Evolutionary conservation across 768 basidiomycete genomes (phyloP).

Genomic region (Pleurotus platypus): DNA sequence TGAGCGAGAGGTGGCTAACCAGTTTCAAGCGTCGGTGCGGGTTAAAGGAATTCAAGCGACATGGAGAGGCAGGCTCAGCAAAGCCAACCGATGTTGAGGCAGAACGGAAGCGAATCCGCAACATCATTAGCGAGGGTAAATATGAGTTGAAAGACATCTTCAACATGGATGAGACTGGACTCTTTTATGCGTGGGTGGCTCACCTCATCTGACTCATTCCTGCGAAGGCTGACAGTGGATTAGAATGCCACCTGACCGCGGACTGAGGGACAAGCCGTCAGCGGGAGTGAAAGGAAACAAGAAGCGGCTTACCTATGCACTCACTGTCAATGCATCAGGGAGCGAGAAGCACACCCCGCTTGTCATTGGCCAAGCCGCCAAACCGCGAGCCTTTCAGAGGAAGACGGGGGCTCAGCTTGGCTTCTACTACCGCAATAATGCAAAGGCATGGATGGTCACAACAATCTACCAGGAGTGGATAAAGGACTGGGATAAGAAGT

Average conservation of each 20-base stretch:
- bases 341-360: slow-evolving; percentile 23
- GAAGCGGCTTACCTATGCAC: slow-evolving; percentile 24
- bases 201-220: not conserved
- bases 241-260: slow-evolving; percentile 28
- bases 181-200: slow-evolving; percentile 28
- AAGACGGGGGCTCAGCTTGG: slow-evolving; percentile 25
- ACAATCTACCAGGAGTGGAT: slow-evolving; percentile 31
- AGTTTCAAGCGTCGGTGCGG: too few species aligned
- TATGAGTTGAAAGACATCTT: slow-evolving; percentile 22
- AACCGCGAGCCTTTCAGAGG: slow-evolving; percentile 24
- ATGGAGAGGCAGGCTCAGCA: too few species aligned
- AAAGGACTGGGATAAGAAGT: slow-evolving; percentile 23
- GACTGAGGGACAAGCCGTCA: slow-evolving; percentile 19
- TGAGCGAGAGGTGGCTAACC: too few species aligned
- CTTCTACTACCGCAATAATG: slow-evolving; percentile 32
- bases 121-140: too few species aligned
- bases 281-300: slow-evolving; percentile 31
- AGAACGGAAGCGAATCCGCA: too few species aligned
- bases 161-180: slow-evolving; percentile 31
- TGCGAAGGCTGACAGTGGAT: not conserved
- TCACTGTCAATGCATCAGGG: slow-evolving; percentile 32
- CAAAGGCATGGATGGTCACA: slow-evolving; percentile 35
- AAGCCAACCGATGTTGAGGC: too few species aligned
- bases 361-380: slow-evolving; percentile 27
- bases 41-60: too few species aligned